Evolutionary conservation across 345 rosid genomes (phyloP).

Genomic region (Boechera divaricarpa): DNA sequence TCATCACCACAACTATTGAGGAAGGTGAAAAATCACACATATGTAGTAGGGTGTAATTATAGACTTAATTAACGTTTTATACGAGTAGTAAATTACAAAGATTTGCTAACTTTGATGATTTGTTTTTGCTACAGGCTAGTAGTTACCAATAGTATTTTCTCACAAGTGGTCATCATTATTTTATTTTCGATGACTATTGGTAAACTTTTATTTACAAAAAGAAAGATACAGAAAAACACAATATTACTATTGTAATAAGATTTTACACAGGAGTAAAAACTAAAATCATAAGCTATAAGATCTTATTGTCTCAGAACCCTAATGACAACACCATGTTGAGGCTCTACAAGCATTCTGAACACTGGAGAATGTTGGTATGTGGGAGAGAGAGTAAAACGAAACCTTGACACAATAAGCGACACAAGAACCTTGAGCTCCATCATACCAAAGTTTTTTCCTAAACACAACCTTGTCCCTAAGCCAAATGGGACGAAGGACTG

Average conservation of each 20-base stretch:
- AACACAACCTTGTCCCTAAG: conserved; percentile 72
- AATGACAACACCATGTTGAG: conserved; percentile 69
- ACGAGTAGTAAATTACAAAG: too few species aligned
- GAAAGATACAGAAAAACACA: background rate
- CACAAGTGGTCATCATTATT: conserved; percentile 1
- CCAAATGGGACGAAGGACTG: conserved; percentile 78
- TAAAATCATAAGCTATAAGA: conserved; percentile 9
- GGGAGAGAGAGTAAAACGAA: conserved; percentile 66
- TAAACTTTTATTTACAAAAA: background rate
- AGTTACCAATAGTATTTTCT: background rate
- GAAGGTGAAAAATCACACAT: too few species aligned
- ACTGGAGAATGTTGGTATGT: conserved; percentile 70
- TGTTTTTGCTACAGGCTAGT: background rate
- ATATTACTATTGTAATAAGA: conserved; percentile 12
- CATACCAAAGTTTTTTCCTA: conserved; percentile 78
- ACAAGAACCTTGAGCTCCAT: conserved; percentile 65
- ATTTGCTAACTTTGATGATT: background rate
- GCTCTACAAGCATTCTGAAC: conserved; percentile 73
- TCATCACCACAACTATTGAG: background rate
- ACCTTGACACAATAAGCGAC: conserved; percentile 67
- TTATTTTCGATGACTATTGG: background rate
- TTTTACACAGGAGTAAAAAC: conserved; percentile 20
- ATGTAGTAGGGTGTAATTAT: background rate
- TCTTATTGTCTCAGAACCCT: conserved; percentile 27
- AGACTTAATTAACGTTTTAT: too few species aligned